Base-by-base conservation (phyloP, 805 yeast species). In the Wickerhamomyces canadensis region DNA sequence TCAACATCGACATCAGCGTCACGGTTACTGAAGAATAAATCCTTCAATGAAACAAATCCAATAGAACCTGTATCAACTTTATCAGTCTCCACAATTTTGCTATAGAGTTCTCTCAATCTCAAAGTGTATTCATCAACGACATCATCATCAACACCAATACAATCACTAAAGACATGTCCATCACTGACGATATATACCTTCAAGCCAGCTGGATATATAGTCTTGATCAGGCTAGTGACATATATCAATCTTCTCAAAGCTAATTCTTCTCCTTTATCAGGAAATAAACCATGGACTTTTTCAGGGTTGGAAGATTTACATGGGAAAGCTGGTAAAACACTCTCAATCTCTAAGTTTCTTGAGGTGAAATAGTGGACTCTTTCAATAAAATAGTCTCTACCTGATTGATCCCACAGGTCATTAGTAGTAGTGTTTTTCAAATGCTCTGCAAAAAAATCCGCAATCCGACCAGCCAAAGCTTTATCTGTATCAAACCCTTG, bases 141-240 rank as follows among this genome's bases (percentile, higher is more conserved):
- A 27, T 62, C 64, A 50, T 76, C 83, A 51, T 74, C 77, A 24
- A 76, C 81, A 25, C 78, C 80, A 51, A 77, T 66, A 49, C 82
- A 76, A 51, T 77, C 82, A 38, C 79, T 72, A 52, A 77, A 77
- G 13, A 77, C 83, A 49, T 77, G 83, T 0, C 83, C 82, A 47
- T 77, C 83, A 51, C 78, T 72, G 22, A 77, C 80, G 46, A 77
- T 74, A 65, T 68, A 70, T 23, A 75, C 52, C 38, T 69, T 66
- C 57, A 75, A 58, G 2, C 82, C 82, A 1, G 80, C 80, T 2
- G 72, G 63, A 54, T 77, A 76, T 17, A 75, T 40, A 34, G 64
- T 62, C 19, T 41, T 36, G 13, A 61, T 55, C 19, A 49, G 55
- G 33, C 51, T 42, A n/a, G 62, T 50, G 8, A 58, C 54, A 22